These are phyloP conservation scores for Calonectria pseudoturangicola DNA, from an alignment of 2,329 filamentous ascomycete genomes.

Conservation along the genomic window DNA sequence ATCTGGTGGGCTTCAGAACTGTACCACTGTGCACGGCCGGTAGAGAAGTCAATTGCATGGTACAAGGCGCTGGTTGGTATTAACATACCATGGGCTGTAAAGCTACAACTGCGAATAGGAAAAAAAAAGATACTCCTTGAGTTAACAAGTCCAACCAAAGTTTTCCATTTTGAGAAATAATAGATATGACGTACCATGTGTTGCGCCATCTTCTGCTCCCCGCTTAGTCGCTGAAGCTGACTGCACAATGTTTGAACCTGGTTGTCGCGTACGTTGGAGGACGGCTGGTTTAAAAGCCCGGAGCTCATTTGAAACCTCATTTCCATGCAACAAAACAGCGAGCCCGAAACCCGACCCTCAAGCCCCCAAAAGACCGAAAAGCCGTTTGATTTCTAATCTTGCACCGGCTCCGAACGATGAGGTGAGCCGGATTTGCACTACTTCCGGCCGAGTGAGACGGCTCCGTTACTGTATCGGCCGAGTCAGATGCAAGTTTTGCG, in stretches of 20 bases:
- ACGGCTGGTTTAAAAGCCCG: background rate
- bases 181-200: too few species aligned
- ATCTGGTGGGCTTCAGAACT: too few species aligned
- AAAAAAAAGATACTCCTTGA: too few species aligned
- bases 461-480: slow-evolving; percentile 51
- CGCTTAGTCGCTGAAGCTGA: background rate
- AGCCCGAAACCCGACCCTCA: background rate
- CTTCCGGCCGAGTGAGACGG: slow-evolving; percentile 48
- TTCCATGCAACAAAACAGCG: background rate
- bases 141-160: too few species aligned
- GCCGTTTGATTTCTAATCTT: slow-evolving; percentile 25
- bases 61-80: too few species aligned
- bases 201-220: too few species aligned
- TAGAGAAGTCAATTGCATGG: too few species aligned
- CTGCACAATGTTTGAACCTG: background rate
- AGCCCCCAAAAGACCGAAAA: slow-evolving; percentile 2
- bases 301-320: background rate
- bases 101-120: too few species aligned
- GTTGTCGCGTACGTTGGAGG: background rate
- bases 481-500: slow-evolving; percentile 26
- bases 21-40: too few species aligned
- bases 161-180: too few species aligned
- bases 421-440: background rate
- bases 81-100: too few species aligned
- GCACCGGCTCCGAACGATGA: background rate